A percentile compares a stretch with the other conserved stretches of the same genome.
Evolutionary conservation across 2,329 filamentous ascomycete species (phyloP).

Genomic region (Dothideomycetes sp.): DNA sequence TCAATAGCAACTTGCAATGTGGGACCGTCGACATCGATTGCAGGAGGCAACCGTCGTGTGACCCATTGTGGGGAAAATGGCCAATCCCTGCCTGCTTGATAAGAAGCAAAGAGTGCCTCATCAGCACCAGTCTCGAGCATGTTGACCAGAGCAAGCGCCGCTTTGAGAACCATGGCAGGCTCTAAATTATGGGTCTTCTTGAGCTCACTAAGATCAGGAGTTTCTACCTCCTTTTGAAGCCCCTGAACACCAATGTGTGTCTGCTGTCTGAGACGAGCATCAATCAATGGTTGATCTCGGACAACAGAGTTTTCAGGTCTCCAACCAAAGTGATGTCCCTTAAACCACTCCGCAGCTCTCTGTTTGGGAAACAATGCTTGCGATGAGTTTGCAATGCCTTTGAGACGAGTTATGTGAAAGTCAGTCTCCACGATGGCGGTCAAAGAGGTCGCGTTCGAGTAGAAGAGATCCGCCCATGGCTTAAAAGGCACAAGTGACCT

Average conservation of each 20-base stretch:
- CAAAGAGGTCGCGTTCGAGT: slow-evolving; percentile 3
- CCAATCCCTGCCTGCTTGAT: slow-evolving; percentile 27
- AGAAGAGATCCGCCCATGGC: slow-evolving; percentile 9
- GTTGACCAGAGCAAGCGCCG: slow-evolving; percentile 25
- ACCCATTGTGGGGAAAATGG: slow-evolving; percentile 19
- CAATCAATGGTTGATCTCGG: slow-evolving; percentile 9
- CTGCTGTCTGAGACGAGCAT: slow-evolving; percentile 17
- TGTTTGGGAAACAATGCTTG: slow-evolving; percentile 23
- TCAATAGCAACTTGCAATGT: slow-evolving; percentile 1
- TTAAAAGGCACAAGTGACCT: slow-evolving; percentile 10
- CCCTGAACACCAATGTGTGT: slow-evolving; percentile 23
- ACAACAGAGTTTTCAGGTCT: slow-evolving; percentile 19
- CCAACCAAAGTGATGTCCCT: slow-evolving; percentile 24
- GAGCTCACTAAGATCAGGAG: slow-evolving; percentile 18
- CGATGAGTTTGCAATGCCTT: background rate
- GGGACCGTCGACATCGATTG: slow-evolving; percentile 16
- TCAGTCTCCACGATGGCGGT: slow-evolving; percentile 1
- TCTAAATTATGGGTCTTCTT: slow-evolving; percentile 25
- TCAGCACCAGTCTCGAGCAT: slow-evolving; percentile 22
- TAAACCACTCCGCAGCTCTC: slow-evolving; percentile 25
- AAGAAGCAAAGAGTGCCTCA: slow-evolving; percentile 26
- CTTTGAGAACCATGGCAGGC: slow-evolving; percentile 27
- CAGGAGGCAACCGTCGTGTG: slow-evolving; percentile 5
- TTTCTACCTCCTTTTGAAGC: slow-evolving; percentile 22
- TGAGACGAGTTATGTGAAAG: slow-evolving; percentile 10